These are phyloP conservation scores for Staphylotrichum longicolle DNA, from an alignment of 495 filamentous ascomycete genomes.

Conservation along the genomic window DNA sequence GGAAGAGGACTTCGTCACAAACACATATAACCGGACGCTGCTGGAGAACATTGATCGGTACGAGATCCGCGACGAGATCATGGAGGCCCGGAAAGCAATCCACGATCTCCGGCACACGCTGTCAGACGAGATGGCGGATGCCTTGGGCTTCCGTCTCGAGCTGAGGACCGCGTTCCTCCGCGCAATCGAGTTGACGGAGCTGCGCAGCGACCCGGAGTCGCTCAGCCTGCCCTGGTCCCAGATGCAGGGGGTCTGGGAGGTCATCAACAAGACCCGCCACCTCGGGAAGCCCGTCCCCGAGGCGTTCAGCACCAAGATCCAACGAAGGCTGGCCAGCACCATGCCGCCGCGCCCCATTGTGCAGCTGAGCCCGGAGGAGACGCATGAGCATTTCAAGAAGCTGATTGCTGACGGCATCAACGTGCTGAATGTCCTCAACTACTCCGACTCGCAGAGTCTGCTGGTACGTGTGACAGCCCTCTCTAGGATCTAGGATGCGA, in stretches of 20 bases:
- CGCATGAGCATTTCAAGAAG: slow-evolving; percentile 64
- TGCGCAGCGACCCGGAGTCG: slow-evolving; percentile 43
- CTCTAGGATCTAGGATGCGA: neutral
- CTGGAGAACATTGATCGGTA: slow-evolving; percentile 59
- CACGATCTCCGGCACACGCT: slow-evolving; percentile 46
- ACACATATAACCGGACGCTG: slow-evolving; percentile 78
- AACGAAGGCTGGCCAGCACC: slow-evolving; percentile 84
- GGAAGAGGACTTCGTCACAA: slow-evolving; percentile 95
- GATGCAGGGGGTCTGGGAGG: slow-evolving; percentile 46
- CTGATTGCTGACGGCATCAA: slow-evolving; percentile 70
- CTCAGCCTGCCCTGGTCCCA: slow-evolving; percentile 49
- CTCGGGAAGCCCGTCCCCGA: slow-evolving; percentile 67
- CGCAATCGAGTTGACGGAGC: slow-evolving; percentile 45
- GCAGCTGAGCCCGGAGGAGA: slow-evolving; percentile 66
- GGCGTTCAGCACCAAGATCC: slow-evolving; percentile 86
- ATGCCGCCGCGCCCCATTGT: slow-evolving; percentile 91
- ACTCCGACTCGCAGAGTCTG: slow-evolving; percentile 64
- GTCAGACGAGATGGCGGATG: slow-evolving; percentile 51
- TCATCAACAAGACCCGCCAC: slow-evolving; percentile 54
- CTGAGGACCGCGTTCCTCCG: slow-evolving; percentile 64
- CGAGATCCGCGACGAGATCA: slow-evolving; percentile 58
- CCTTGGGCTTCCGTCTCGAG: slow-evolving; percentile 60
- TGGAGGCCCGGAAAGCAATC: slow-evolving; percentile 58
- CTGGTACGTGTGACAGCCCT: slow-evolving; percentile 44
- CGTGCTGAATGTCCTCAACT: slow-evolving; percentile 67